Evolutionary conservation across 2,329 filamentous ascomycete species (phyloP), one percentile per base, ranked within the genome.

Genomic region (Pseudogymnoascus sp.): DNA sequence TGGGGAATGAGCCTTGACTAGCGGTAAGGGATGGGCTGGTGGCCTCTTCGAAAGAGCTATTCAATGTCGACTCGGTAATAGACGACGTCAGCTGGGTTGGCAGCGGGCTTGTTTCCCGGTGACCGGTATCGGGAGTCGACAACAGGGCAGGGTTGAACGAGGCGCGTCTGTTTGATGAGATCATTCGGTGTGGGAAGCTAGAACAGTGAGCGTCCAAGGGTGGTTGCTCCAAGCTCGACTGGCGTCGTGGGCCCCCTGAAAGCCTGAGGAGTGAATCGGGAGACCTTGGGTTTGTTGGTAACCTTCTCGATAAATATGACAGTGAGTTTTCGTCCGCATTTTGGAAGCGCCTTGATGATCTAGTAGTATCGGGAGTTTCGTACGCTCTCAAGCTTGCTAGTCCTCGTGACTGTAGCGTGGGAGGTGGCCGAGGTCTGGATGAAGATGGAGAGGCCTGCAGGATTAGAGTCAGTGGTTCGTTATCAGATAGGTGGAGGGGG

Each of bases 1-100:
- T 83, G 69, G 69, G 65, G 70, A 89, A 88, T 36, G 84, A 78
- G 10, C 85, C 86, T 64, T 84, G 81, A 19, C 64, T 66, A 3
- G 45, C 23, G 34, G 34, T 63, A 8, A 69, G 67, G 19, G 67
- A 64, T 36, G 67, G 68, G 37, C 67, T 70, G 39, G 51, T 60
- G 16, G 54, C 63, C 34, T 71, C 69, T n/a, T 71, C 69, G 41
- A 72, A 73, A 5, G 72, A 69, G n/a, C 69, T 67, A 31, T 67
- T 71, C 41, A 72, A 69, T 68, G 84, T 86, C 4, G 77, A 77
- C 0, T 77, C 77, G 57, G 83, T 80, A 63, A 79, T 82, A 25
- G 77, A 75, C 2, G 75, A 73, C 2, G 74, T 69, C 5, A 74
- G 73, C 65, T 79, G 75, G 65, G 74, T 77, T 1, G 76, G 71